These are phyloP conservation scores for Cladophialophora carrionii DNA, from an alignment of 2,329 filamentous ascomycete genomes.

Conservation along the genomic window DNA sequence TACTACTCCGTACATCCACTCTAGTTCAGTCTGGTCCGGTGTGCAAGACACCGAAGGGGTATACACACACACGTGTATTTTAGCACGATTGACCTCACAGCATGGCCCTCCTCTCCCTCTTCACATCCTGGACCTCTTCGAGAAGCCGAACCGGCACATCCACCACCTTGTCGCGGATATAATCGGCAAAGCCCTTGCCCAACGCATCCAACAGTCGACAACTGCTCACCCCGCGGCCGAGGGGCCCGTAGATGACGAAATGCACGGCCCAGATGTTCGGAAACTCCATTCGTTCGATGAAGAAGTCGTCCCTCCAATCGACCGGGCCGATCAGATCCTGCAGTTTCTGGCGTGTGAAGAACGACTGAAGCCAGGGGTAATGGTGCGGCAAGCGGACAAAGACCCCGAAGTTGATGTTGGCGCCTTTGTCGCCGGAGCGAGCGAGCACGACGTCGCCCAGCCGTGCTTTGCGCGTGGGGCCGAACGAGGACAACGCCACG, in stretches of 20 bases:
- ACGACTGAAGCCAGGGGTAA: conserved; percentile 46
- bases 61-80: too few species aligned
- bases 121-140: conserved; percentile 28
- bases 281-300: conserved; percentile 56
- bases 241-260: conserved; percentile 55
- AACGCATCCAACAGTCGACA: conserved; percentile 54
- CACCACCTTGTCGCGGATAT: conserved; percentile 51
- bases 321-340: conserved; percentile 47
- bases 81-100: conserved; percentile 18
- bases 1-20: too few species aligned
- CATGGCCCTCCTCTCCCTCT: conserved; percentile 30
- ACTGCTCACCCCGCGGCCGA: conserved; percentile 55
- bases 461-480: conserved; percentile 42
- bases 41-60: too few species aligned
- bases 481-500: conserved; percentile 38
- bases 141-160: conserved; percentile 44
- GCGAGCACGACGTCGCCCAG: conserved; percentile 52
- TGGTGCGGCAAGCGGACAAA: conserved; percentile 40
- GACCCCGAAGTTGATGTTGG: conserved; percentile 50
- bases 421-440: conserved; percentile 49
- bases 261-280: conserved; percentile 53
- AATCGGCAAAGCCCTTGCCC: conserved; percentile 60
- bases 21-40: too few species aligned
- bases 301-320: conserved; percentile 51
- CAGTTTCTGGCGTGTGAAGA: conserved; percentile 48